Percentiles rank a stretch among this genome's conserved stretches.
These are phyloP conservation scores for Porphyrellus cyaneotinctus DNA, from an alignment of 768 basidiomycete genomes.

Conservation along the genomic window DNA sequence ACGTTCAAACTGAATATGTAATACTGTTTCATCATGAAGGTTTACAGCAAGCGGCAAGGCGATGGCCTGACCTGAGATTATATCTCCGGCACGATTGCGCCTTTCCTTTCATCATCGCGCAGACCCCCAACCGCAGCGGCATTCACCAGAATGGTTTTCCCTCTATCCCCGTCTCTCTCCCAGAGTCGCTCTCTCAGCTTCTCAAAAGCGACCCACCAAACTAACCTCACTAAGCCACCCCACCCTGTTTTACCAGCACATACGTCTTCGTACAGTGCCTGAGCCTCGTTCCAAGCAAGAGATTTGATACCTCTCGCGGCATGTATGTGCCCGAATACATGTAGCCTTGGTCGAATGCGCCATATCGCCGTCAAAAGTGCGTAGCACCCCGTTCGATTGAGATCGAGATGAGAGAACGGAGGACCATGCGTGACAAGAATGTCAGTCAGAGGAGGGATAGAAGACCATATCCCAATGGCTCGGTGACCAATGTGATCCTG, in stretches of 20 bases:
- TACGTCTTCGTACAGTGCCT: constrained; percentile 5
- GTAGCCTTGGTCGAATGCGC: constrained; percentile 7
- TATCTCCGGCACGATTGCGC: not conserved
- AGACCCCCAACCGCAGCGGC: constrained; percentile 2
- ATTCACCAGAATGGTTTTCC: constrained; percentile 4
- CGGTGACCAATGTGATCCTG: not conserved
- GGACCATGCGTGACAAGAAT: constrained; percentile 3
- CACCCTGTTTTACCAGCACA: constrained; percentile 1
- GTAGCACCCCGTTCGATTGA: not conserved
- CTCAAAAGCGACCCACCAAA: not conserved
- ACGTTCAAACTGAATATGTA: not conserved
- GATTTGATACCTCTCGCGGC: constrained; percentile 1
- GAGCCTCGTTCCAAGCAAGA: constrained; percentile 2
- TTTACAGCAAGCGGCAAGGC: not conserved
- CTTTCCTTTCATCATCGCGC: constrained; percentile 9
- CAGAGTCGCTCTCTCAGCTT: not conserved
- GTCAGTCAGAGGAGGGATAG: not conserved
- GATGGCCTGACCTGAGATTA: not conserved
- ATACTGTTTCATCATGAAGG: not conserved
- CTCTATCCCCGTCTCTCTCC: not conserved
- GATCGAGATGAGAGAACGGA: constrained; percentile 4
- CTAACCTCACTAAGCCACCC: not conserved
- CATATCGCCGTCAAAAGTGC: constrained; percentile 3
- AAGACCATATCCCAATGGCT: constrained; percentile 2
- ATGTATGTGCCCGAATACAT: constrained; percentile 12